Percentiles rank a stretch among this genome's conserved stretches.
Evolutionary conservation across 306 rosid species (phyloP).

Genomic region (Fragaria iinumae): DNA sequence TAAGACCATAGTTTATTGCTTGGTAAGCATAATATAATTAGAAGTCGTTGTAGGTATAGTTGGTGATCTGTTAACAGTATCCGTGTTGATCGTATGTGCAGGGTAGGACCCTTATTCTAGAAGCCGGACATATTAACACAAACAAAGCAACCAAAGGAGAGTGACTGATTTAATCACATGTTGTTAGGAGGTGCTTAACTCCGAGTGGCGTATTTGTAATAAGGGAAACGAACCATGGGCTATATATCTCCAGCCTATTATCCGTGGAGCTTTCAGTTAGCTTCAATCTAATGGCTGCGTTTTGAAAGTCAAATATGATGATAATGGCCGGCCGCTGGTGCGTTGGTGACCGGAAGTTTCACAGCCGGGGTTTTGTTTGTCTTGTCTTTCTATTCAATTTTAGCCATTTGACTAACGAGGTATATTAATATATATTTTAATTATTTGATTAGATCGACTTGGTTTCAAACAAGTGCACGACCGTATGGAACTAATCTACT

Average conservation of each 20-base stretch:
- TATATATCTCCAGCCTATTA: not conserved
- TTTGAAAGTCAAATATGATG: not conserved
- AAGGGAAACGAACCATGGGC: not conserved
- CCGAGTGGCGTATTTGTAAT: not conserved
- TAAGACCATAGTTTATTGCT: not conserved
- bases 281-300: not conserved
- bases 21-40: not conserved
- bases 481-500: too few relatives aligned
- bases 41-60: not conserved
- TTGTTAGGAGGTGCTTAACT: not conserved
- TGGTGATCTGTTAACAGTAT: not conserved
- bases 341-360: slow-evolving; percentile 12
- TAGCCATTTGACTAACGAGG: not conserved
- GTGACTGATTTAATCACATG: not conserved
- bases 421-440: not conserved
- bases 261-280: not conserved
- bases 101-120: slow-evolving; percentile 10
- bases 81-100: not conserved
- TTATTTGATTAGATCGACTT: not conserved
- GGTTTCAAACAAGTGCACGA: not conserved
- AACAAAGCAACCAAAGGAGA: not conserved
- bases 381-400: not conserved
- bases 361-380: not conserved
- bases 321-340: not conserved
- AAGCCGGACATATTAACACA: not conserved